Evolutionary conservation across 371 early-diverging fungal genomes (phyloP).

Genomic region (Mortierella sp.): DNA sequence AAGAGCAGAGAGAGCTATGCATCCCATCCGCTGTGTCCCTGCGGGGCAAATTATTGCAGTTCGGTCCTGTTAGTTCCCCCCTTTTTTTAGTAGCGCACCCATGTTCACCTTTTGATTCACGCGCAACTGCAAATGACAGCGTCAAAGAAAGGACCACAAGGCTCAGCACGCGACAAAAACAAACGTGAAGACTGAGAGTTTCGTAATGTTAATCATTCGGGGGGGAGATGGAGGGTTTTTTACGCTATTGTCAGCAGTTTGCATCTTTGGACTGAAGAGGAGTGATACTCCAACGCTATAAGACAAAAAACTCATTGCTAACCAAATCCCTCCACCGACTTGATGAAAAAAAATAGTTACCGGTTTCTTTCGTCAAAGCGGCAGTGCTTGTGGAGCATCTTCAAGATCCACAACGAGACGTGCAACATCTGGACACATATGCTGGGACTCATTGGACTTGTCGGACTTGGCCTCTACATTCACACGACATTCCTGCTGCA

Average conservation of each 20-base stretch:
- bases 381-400: slow-evolving; percentile 71
- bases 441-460: slow-evolving; percentile 71
- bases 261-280: not conserved
- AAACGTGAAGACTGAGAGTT: not conserved
- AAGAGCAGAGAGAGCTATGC: not conserved
- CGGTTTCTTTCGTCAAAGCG: slow-evolving; percentile 69
- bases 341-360: slow-evolving; percentile 47
- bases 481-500: slow-evolving; percentile 67
- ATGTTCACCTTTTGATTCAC: not conserved
- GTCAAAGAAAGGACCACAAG: not conserved
- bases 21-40: not conserved
- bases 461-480: slow-evolving; percentile 66
- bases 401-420: slow-evolving; percentile 80
- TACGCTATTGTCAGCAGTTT: not conserved
- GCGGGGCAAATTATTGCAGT: not conserved
- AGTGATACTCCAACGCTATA: not conserved
- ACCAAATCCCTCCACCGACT: not conserved
- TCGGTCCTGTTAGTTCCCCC: not conserved
- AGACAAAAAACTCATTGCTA: not conserved
- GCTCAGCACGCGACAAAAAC: not conserved
- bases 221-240: not conserved
- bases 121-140: not conserved
- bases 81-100: not conserved
- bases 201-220: not conserved
- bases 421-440: slow-evolving; percentile 82